Conservation (phyloP, 1,284 basidiomycete species). For the Cutaneotrichosporon sp. region DNA sequence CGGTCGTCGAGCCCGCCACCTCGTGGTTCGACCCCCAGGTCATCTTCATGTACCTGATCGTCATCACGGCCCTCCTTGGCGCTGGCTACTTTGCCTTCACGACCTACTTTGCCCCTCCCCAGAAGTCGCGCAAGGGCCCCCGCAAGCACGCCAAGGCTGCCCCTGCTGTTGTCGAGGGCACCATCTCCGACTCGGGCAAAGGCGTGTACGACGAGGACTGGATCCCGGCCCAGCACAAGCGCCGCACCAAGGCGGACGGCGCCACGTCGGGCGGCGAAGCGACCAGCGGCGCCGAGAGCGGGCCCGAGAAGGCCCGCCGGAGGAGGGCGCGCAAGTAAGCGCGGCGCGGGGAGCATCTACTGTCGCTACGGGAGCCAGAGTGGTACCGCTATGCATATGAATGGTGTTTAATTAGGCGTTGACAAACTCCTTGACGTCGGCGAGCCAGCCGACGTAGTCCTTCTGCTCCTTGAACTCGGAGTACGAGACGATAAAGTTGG, state of each 20-base stretch:
- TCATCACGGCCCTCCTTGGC: slow-evolving; percentile 66
- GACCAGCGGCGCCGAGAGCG: slow-evolving; percentile 45
- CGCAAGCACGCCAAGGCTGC: slow-evolving; percentile 34
- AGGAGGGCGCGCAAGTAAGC: slow-evolving; percentile 31
- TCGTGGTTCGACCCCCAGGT: slow-evolving; percentile 79
- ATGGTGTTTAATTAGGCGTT: slow-evolving; percentile 54
- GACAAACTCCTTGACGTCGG: slow-evolving; percentile 79
- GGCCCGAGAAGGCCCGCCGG: slow-evolving; percentile 37
- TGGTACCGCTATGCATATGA: slow-evolving; percentile 9
- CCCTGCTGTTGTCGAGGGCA: slow-evolving; percentile 41
- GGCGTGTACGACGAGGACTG: slow-evolving; percentile 84
- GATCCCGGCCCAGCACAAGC: slow-evolving; percentile 86
- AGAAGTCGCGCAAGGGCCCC: slow-evolving; percentile 47
- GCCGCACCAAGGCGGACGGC: slow-evolving; percentile 50
- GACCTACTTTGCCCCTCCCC: slow-evolving; percentile 60
- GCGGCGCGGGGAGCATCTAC: neutral
- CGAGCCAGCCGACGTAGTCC: slow-evolving; percentile 92
- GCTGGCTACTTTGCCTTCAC: slow-evolving; percentile 69
- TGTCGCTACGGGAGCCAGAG: slow-evolving; percentile 1
- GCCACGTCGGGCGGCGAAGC: slow-evolving; percentile 38
- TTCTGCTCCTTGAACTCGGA: slow-evolving; percentile 88
- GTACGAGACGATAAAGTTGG: slow-evolving; percentile 79
- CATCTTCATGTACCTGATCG: slow-evolving; percentile 72
- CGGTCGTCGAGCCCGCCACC: slow-evolving; percentile 75
- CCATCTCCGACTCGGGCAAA: slow-evolving; percentile 60